Evolutionary conservation across 257 asterid genomes (phyloP).

Genomic region (Nicotiana obtusifolia): DNA sequence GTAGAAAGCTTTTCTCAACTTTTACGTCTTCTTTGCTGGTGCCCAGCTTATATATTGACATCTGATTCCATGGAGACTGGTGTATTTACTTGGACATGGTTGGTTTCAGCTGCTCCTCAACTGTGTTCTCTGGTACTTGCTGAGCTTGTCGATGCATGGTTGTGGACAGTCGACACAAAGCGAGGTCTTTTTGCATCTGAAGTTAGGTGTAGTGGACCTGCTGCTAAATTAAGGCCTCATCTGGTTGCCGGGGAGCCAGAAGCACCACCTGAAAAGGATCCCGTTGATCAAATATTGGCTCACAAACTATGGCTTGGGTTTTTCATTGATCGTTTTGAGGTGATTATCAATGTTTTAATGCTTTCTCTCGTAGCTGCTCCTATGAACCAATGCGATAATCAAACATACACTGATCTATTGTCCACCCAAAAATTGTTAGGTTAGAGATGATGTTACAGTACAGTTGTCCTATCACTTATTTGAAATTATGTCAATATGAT

Average conservation of each 20-base stretch:
- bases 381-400: background rate
- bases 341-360: conserved; percentile 18
- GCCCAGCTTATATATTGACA: conserved; percentile 96
- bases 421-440: conserved; percentile 8
- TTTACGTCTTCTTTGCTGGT: conserved; percentile 99
- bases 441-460: background rate
- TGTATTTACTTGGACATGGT: conserved; percentile 95
- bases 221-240: conserved; percentile 97
- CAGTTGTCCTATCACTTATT: background rate
- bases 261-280: conserved; percentile 67
- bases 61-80: conserved; percentile 97
- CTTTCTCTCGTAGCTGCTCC: background rate
- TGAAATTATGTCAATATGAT: background rate
- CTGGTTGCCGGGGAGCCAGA: conserved; percentile 96
- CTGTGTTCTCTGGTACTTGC: conserved; percentile 94
- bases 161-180: conserved; percentile 97
- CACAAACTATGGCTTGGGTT: conserved; percentile 98
- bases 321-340: conserved; percentile 95
- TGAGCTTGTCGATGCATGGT: conserved; percentile 99
- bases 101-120: conserved; percentile 98
- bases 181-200: conserved; percentile 97
- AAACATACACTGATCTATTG: background rate
- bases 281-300: conserved; percentile 88
- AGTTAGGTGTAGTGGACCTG: conserved; percentile 70
- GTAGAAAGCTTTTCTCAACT: conserved; percentile 90